These are phyloP conservation scores for Iberis pinnata DNA, from an alignment of 345 rosid genomes.

Conservation along the genomic window DNA sequence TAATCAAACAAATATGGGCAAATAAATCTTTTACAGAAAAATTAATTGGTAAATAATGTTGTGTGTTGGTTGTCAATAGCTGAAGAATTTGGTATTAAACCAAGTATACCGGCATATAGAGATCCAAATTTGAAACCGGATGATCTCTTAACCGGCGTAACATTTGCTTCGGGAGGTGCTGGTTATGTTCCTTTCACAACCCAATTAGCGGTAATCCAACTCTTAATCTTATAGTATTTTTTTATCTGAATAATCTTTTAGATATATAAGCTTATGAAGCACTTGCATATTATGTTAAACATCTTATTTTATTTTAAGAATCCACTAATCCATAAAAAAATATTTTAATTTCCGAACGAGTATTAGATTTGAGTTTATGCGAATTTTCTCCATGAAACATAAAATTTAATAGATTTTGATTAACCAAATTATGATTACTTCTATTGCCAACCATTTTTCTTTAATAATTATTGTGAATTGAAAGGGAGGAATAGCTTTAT, in stretches of 20 bases:
- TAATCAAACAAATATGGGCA: background rate
- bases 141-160: background rate
- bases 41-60: background rate
- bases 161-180: background rate
- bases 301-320: no score
- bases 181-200: background rate
- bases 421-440: background rate
- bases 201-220: background rate
- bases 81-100: background rate
- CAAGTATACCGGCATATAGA: background rate
- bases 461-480: background rate
- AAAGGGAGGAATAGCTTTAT: slow-evolving; percentile 39
- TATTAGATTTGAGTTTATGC: no score
- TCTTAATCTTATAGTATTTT: background rate
- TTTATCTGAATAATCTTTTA: no score
- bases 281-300: no score
- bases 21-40: background rate
- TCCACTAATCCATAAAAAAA: no score
- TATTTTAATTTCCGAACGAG: no score
- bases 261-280: no score
- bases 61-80: background rate
- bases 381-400: no score
- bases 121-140: background rate
- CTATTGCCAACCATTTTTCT: background rate
- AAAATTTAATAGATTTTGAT: no score